phyloP scores from a whole-genome alignment of 129 eudicot species.

The Chrysanthemum makinoi region DNA sequence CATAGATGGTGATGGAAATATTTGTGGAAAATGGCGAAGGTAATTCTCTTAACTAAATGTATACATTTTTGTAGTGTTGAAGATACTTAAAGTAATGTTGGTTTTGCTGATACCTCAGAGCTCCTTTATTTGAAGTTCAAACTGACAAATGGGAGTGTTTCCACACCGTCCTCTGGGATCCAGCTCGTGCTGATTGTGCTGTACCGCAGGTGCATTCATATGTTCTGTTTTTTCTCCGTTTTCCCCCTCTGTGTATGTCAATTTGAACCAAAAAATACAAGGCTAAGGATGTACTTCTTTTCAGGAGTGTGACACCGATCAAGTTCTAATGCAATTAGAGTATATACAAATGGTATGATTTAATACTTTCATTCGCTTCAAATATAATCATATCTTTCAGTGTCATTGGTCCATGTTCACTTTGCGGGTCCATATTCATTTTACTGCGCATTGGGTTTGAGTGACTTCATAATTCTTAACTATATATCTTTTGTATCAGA shows the following conservation, averaged over 20 bases:
- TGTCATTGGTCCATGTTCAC: not conserved
- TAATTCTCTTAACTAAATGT: not conserved
- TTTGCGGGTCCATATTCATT: not conserved
- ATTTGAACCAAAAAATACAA: too few species aligned
- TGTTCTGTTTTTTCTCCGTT: not conserved
- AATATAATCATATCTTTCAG: not conserved
- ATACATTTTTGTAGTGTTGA: not conserved
- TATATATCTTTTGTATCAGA: not conserved
- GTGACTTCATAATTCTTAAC: not conserved
- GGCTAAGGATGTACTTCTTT: not conserved
- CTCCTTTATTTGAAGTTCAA: not conserved
- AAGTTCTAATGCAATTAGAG: not conserved
- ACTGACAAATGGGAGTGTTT: not conserved
- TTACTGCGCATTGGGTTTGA: not conserved
- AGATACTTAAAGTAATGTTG: not conserved
- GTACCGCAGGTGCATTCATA: constrained; percentile 2
- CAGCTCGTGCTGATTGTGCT: not conserved
- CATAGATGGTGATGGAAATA: not conserved
- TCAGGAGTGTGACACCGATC: not conserved
- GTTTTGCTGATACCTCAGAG: not conserved
- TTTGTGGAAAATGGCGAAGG: constrained; percentile 8
- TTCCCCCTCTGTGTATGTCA: too few species aligned
- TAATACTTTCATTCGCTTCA: not conserved
- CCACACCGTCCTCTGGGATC: not conserved
- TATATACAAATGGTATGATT: not conserved